Evolutionary conservation across 1,284 basidiomycete genomes (phyloP), one percentile per base, ranked within the genome.

Genomic region (Puccinia coronata): DNA sequence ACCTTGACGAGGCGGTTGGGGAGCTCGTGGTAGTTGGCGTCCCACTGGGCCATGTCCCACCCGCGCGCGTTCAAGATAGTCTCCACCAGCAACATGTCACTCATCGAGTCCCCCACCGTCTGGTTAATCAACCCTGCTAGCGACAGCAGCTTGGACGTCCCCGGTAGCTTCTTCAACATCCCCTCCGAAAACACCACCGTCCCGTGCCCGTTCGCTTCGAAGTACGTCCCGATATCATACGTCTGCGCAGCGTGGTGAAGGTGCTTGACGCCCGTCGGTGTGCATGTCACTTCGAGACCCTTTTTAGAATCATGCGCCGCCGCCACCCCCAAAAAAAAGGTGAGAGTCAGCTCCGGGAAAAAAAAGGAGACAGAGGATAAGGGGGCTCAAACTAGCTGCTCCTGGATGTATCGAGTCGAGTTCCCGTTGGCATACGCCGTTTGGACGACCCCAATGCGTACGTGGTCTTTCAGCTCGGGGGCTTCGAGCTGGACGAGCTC

Each of bases 371-470:
- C 23, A 51, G 14, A 18, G 3, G 28, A 31, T 23, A 31, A 25
- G 14, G 36, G 12, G 11, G 85, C 88, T 85, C 59, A 36, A 83
- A 95, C 95, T 87, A 85, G 82, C 18, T 82, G 82, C 3, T 92
- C 90, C 34, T 90, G 88, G 67, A 98, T 89, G 86, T 96, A 99
- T 86, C 93, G 93, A 16, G 97, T 99, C 0, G 96, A 98, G 83
- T 91, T 94, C 18, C 97, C 97, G 84, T 99, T 99, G 47, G 97
- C 97, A 86, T 99, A 99, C 0, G 97, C 97, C 0, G 97, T 99
- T 87, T 99, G 97, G 12, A 99, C 95, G 53, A 98, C 93, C 39
- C 96, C 95, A 28, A 97, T 80, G 43, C 57, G 55, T 18, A 70
- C 31, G 31, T 80, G 57, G 11, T 69, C 92, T 85, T 92, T 91